Percentiles rank a stretch among this genome's conserved stretches.
phyloP scores from a whole-genome alignment of 1,284 basidiomycete genomes.

The Trametes sp. region DNA sequence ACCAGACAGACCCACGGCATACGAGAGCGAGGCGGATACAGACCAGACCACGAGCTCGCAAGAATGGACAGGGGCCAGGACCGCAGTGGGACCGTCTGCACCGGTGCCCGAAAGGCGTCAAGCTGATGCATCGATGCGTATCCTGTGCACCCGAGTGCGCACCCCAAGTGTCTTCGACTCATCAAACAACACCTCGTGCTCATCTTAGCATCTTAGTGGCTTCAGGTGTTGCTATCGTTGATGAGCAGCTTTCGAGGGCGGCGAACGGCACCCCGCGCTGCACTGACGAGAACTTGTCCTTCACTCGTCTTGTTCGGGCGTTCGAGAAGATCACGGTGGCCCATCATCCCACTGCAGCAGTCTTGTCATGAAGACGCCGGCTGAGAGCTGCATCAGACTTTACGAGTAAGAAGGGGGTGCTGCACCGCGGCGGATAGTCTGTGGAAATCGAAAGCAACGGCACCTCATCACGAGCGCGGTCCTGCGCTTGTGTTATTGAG shows the following conservation, averaged over 20 bases:
- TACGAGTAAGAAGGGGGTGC: neutral
- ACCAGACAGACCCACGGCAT: neutral
- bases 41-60: too few species aligned
- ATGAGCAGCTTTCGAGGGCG: neutral
- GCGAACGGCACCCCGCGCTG: neutral
- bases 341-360: slow-evolving; percentile 2
- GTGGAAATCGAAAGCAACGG: neutral
- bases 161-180: neutral
- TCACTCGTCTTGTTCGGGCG: slow-evolving; percentile 6
- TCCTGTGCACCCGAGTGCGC: slow-evolving; percentile 3
- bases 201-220: neutral
- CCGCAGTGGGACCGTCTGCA: neutral
- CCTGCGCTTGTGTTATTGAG: too few species aligned
- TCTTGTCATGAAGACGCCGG: slow-evolving; percentile 1
- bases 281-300: neutral
- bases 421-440: neutral
- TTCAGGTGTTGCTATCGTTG: neutral
- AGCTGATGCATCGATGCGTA: slow-evolving; percentile 18
- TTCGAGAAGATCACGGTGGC: neutral
- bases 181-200: slow-evolving; percentile 15
- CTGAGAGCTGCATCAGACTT: neutral
- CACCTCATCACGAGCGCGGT: too few species aligned
- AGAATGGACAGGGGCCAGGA: neutral
- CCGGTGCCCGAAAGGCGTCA: neutral
- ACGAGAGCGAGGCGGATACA: too few species aligned